These are phyloP conservation scores for Durotheca rogersii DNA, from an alignment of 495 filamentous ascomycete genomes.

Conservation along the genomic window DNA sequence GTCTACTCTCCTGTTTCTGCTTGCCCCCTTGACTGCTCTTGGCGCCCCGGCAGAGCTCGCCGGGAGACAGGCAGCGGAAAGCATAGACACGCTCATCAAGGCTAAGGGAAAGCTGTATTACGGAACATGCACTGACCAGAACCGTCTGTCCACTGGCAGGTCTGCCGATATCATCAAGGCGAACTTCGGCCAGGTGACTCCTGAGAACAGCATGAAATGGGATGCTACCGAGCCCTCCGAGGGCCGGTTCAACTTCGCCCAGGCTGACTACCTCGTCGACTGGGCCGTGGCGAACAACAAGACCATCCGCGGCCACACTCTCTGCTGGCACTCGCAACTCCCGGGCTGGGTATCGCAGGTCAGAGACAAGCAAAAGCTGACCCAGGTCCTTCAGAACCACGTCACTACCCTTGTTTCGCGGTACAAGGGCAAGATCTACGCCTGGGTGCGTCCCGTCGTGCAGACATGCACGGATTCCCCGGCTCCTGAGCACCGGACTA, in stretches of 20 bases:
- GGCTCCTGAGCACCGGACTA: neutral
- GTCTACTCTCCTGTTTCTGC: conserved; percentile 38
- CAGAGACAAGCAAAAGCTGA: conserved; percentile 51
- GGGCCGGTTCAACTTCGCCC: conserved; percentile 52
- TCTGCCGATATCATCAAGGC: conserved; percentile 57
- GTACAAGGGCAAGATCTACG: conserved; percentile 63
- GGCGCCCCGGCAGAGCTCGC: conserved; percentile 37
- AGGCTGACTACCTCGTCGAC: conserved; percentile 59
- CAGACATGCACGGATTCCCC: neutral
- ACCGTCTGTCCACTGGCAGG: conserved; percentile 50
- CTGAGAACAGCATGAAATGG: conserved; percentile 71
- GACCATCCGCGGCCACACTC: conserved; percentile 62
- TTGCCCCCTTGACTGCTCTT: conserved; percentile 39
- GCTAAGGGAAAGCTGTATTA: conserved; percentile 64
- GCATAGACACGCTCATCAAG: conserved; percentile 57
- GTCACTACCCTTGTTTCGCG: conserved; percentile 56
- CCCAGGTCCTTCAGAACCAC: conserved; percentile 59
- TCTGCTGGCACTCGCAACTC: conserved; percentile 66
- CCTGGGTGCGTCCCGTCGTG: conserved; percentile 47
- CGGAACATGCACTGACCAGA: conserved; percentile 57
- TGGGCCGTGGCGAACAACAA: conserved; percentile 58
- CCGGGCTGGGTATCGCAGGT: conserved; percentile 60
- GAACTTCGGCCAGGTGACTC: conserved; percentile 64
- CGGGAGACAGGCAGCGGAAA: conserved; percentile 42
- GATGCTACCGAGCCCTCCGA: conserved; percentile 50